Percentiles rank a stretch among this genome's conserved stretches.
Conservation (phyloP, 805 yeast species). For the Suhomyces pyralidae region DNA sequence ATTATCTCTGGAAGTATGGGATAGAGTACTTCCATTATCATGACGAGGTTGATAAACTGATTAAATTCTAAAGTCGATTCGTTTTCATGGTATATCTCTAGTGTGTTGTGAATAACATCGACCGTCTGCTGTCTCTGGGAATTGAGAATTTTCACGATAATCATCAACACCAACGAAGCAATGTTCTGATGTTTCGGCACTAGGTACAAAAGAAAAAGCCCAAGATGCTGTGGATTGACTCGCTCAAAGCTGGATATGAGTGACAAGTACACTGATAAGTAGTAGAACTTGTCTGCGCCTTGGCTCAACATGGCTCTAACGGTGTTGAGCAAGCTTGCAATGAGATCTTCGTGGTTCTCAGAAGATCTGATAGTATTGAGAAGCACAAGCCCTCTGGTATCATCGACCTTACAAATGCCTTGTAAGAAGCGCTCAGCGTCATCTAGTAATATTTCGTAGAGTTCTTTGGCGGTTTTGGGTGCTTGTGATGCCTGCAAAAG, state of each 20-base stretch:
- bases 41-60: slow-evolving; percentile 20
- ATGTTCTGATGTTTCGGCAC: slow-evolving; percentile 14
- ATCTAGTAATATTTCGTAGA: slow-evolving; percentile 16
- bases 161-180: slow-evolving; percentile 16
- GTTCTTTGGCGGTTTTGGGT: slow-evolving; percentile 3
- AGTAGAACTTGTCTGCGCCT: slow-evolving; percentile 4
- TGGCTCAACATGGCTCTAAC: slow-evolving; percentile 2
- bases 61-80: slow-evolving; percentile 2
- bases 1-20: slow-evolving; percentile 26
- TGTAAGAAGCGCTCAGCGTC: slow-evolving; percentile 16
- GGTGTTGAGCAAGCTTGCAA: slow-evolving; percentile 8
- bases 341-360: not conserved
- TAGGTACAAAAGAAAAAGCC: slow-evolving; percentile 16
- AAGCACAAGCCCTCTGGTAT: slow-evolving; percentile 14
- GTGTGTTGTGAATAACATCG: slow-evolving; percentile 18
- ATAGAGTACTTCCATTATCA: slow-evolving; percentile 21
- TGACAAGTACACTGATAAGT: slow-evolving; percentile 17
- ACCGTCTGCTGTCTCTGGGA: slow-evolving; percentile 11
- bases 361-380: slow-evolving; percentile 9
- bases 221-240: slow-evolving; percentile 18
- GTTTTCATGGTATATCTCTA: slow-evolving; percentile 19
- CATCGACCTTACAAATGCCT: slow-evolving; percentile 12
- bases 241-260: slow-evolving; percentile 18
- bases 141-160: slow-evolving; percentile 21
- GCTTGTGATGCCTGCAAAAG: slow-evolving; percentile 2